Percentiles rank a stretch among this genome's conserved stretches.
These are phyloP conservation scores for Dillenia turbinata DNA, from an alignment of 164 flowering plant species.

Conservation along the genomic window DNA sequence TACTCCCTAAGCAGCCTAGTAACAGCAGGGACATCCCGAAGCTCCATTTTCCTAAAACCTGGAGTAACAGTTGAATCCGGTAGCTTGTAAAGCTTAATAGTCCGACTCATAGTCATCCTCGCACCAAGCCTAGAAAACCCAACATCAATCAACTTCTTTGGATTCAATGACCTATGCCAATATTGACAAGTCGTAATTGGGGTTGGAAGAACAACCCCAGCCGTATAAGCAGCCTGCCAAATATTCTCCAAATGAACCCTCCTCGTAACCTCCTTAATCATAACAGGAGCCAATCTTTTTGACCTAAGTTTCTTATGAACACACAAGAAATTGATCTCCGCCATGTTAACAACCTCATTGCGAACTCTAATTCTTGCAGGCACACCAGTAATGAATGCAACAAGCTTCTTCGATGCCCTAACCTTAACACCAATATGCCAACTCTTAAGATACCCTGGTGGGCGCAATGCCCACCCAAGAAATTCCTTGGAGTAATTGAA, in stretches of 20 bases:
- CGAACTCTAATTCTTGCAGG: slow-evolving; percentile 23
- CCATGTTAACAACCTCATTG: slow-evolving; percentile 19
- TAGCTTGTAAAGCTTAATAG: slow-evolving; percentile 22
- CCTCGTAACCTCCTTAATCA: slow-evolving; percentile 28
- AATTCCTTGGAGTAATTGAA: slow-evolving; percentile 26
- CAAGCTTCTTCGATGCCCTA: slow-evolving; percentile 23
- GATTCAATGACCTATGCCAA: slow-evolving; percentile 28
- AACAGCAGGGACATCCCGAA: slow-evolving; percentile 25
- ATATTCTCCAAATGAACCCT: slow-evolving; percentile 27
- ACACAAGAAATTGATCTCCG: slow-evolving; percentile 28
- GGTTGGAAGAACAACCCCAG: slow-evolving; percentile 24
- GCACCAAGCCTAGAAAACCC: slow-evolving; percentile 30
- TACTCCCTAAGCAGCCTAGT: slow-evolving; percentile 17
- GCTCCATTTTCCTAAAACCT: slow-evolving; percentile 28
- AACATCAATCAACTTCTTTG: slow-evolving; percentile 27
- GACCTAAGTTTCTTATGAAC: slow-evolving; percentile 29
- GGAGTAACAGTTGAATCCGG: slow-evolving; percentile 21
- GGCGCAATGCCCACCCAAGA: slow-evolving; percentile 23
- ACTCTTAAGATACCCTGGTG: slow-evolving; percentile 23
- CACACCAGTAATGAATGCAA: slow-evolving; percentile 25
- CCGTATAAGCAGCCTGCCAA: slow-evolving; percentile 29
- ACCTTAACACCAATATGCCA: slow-evolving; percentile 25
- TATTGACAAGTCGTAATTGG: slow-evolving; percentile 24
- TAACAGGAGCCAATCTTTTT: slow-evolving; percentile 26
- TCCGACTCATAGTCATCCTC: slow-evolving; percentile 28